Evolutionary conservation across 345 rosid genomes (phyloP).

Genomic region (Syzygium jambos): DNA sequence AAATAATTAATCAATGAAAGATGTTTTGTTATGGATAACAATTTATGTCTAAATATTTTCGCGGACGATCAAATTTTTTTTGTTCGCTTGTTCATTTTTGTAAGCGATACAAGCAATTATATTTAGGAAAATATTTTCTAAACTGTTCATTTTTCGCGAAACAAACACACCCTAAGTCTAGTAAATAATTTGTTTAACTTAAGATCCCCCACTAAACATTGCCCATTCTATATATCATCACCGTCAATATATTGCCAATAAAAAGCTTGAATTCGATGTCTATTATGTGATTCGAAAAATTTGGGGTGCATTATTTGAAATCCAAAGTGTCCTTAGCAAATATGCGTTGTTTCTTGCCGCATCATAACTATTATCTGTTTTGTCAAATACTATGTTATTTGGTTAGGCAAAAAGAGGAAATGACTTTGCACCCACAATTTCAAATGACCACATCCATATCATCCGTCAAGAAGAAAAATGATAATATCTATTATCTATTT

Average conservation of each 20-base stretch:
- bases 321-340: background rate
- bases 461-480: background rate
- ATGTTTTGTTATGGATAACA: no score
- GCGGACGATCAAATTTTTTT: no score
- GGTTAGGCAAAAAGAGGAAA: background rate
- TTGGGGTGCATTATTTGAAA: background rate
- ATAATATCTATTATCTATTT: background rate
- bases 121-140: no score
- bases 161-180: background rate
- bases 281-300: background rate
- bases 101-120: no score
- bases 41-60: no score
- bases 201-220: background rate
- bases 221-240: background rate
- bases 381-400: background rate
- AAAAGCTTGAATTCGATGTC: background rate
- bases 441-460: background rate
- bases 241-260: background rate
- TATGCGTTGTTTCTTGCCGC: background rate
- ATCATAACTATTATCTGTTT: background rate
- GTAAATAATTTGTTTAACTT: background rate
- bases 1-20: no score
- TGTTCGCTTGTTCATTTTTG: no score
- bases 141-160: no score
- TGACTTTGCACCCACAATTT: background rate